phyloP scores from a whole-genome alignment of 2,329 filamentous ascomycete genomes.

The Colletotrichum sp. region DNA sequence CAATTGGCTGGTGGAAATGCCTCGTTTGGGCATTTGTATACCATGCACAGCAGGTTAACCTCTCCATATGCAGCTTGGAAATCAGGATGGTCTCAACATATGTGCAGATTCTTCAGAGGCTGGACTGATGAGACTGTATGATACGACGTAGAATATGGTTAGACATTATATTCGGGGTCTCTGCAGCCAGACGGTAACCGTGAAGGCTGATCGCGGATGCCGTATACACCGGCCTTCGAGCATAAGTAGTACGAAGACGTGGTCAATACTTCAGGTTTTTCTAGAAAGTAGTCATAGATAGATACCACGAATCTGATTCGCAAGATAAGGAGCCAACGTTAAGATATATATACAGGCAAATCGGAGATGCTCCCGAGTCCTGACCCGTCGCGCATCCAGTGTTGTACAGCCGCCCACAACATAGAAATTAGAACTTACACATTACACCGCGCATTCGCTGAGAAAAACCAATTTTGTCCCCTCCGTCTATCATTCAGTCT shows the following conservation, averaged over 20 bases:
- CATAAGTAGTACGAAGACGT: background rate
- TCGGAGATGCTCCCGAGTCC: background rate
- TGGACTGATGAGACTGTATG: fast-evolving
- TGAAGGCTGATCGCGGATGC: background rate
- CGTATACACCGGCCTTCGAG: background rate
- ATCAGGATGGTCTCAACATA: fast-evolving
- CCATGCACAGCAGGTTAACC: fast-evolving
- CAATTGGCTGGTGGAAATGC: too few relatives aligned
- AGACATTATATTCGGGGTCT: fast-evolving
- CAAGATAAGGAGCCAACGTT: background rate
- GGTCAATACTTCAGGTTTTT: fast-evolving
- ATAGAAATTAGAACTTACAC: background rate
- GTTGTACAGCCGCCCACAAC: background rate
- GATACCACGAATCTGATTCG: background rate
- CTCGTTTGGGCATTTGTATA: too few relatives aligned
- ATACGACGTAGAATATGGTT: background rate
- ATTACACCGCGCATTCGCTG: background rate
- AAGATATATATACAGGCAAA: background rate
- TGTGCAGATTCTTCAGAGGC: background rate
- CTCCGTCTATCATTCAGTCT: background rate
- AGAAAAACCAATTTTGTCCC: background rate
- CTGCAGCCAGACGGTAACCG: fast-evolving
- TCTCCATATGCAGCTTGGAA: background rate
- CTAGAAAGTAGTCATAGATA: fast-evolving
- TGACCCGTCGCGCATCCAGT: background rate